phyloP scores from a whole-genome alignment of 1,139 yeast species.

The Yamadazyma trypodendri region DNA sequence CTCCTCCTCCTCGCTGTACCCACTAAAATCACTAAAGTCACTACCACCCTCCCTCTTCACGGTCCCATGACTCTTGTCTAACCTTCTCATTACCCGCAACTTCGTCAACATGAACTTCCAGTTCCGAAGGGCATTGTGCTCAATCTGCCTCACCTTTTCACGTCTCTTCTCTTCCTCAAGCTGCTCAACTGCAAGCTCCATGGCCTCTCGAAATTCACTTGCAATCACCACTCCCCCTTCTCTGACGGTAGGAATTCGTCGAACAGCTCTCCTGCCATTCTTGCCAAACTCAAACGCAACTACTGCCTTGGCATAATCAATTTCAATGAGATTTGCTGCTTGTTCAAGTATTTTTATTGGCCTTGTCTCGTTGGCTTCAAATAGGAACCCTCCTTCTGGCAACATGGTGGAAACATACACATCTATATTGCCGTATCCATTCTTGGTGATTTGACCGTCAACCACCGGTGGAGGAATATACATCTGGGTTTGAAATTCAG shows the following conservation, averaged over 20 bases:
- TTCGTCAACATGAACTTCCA: slow-evolving; percentile 79
- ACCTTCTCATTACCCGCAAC: slow-evolving; percentile 65
- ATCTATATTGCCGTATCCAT: slow-evolving; percentile 82
- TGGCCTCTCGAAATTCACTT: slow-evolving; percentile 62
- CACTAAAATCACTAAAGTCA: slow-evolving; percentile 14
- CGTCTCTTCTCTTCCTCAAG: slow-evolving; percentile 57
- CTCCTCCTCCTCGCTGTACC: slow-evolving; percentile 13
- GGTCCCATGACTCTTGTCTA: slow-evolving; percentile 66
- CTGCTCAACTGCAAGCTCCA: slow-evolving; percentile 54
- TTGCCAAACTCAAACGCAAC: slow-evolving; percentile 73
- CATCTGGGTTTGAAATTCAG: slow-evolving; percentile 71
- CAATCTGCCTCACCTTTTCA: slow-evolving; percentile 42
- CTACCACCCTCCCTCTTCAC: slow-evolving; percentile 14
- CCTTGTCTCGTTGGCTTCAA: slow-evolving; percentile 15
- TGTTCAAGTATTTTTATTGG: slow-evolving; percentile 52
- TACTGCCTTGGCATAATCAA: slow-evolving; percentile 87
- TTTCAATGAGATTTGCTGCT: slow-evolving; percentile 68
- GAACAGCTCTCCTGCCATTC: slow-evolving; percentile 18
- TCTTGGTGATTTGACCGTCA: slow-evolving; percentile 69
- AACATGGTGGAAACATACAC: slow-evolving; percentile 75
- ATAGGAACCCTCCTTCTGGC: slow-evolving; percentile 73
- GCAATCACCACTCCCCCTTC: slow-evolving; percentile 80
- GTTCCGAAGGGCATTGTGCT: slow-evolving; percentile 54
- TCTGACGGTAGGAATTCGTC: slow-evolving; percentile 55
- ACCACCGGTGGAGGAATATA: slow-evolving; percentile 64